These are phyloP conservation scores for Talaromyces proteolyticus DNA, from an alignment of 495 filamentous ascomycete genomes.

Conservation along the genomic window DNA sequence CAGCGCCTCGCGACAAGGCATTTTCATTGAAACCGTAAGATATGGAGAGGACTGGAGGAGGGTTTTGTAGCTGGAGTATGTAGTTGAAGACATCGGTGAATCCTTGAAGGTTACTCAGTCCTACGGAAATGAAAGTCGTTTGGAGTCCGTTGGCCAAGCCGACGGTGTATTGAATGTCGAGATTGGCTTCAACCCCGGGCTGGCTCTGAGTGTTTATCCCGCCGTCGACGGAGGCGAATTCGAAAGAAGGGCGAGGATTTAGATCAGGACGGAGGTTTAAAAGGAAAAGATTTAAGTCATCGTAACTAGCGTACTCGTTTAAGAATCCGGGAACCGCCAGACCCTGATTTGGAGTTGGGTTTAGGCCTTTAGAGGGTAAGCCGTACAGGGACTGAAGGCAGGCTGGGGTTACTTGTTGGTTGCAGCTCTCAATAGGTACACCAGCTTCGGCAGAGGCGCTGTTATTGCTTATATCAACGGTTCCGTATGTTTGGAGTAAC, in stretches of 20 bases:
- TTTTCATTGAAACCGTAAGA: conserved; percentile 53
- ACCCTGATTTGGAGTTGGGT: conserved; percentile 37
- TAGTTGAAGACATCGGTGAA: conserved; percentile 56
- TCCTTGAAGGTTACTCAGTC: conserved; percentile 52
- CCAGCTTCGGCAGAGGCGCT: not conserved
- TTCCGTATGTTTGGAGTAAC: conserved; percentile 24
- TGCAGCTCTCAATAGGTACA: too few species aligned
- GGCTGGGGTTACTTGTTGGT: conserved; percentile 46
- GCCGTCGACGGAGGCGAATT: not conserved
- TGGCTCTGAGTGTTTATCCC: conserved; percentile 31
- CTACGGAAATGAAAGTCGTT: conserved; percentile 34
- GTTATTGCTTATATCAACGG: not conserved
- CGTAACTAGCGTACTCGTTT: conserved; percentile 58
- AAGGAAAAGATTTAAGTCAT: conserved; percentile 51
- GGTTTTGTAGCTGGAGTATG: conserved; percentile 44
- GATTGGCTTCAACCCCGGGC: conserved; percentile 58
- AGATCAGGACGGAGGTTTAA: conserved; percentile 39
- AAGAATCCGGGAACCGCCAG: conserved; percentile 64
- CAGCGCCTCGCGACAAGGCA: conserved; percentile 22
- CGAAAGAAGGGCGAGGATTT: conserved; percentile 20
- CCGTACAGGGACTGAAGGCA: conserved; percentile 59
- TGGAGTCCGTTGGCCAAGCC: conserved; percentile 30
- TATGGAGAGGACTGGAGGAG: conserved; percentile 70
- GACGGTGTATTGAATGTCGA: conserved; percentile 70
- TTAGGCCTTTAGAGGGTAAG: conserved; percentile 37